These are phyloP conservation scores for Oryza brachyantha DNA, from an alignment of 176 grass and related monocot species.

Conservation along the genomic window DNA sequence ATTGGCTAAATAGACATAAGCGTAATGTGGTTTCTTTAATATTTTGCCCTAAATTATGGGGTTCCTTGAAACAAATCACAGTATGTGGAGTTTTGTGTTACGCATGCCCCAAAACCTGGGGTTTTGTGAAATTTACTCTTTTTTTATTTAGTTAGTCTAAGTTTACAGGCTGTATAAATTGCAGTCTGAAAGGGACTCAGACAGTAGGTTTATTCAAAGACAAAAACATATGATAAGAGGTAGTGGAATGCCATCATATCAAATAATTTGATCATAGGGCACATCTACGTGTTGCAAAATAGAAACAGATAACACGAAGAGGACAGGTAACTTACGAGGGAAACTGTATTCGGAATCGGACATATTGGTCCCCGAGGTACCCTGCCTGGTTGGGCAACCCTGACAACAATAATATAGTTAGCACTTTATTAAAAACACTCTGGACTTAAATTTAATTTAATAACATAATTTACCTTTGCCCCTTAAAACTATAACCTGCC, in stretches of 20 bases:
- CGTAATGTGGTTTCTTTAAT: no score
- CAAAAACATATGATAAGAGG: conserved; percentile 12
- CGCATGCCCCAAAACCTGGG: no score
- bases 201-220: not conserved
- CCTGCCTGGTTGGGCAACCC: conserved; percentile 67
- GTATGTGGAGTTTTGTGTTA: no score
- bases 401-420: conserved; percentile 55
- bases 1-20: no score
- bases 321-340: conserved; percentile 75
- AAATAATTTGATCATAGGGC: not conserved
- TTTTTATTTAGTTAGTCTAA: not conserved
- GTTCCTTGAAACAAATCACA: no score
- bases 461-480: conserved; percentile 72
- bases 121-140: no score
- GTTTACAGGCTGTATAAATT: not conserved
- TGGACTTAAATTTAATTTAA: conserved; percentile 11
- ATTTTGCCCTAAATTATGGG: no score
- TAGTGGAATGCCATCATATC: conserved; percentile 7
- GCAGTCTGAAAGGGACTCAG: conserved; percentile 5
- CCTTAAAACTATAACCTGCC: conserved; percentile 72
- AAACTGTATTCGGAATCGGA: conserved; percentile 80
- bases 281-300: not conserved
- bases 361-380: conserved; percentile 77
- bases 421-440: conserved; percentile 15
- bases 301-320: not conserved